A percentile compares a stretch with the other conserved stretches of the same genome.
Evolutionary conservation across 768 basidiomycete genomes (phyloP).

Genomic region (Mycena floridula): DNA sequence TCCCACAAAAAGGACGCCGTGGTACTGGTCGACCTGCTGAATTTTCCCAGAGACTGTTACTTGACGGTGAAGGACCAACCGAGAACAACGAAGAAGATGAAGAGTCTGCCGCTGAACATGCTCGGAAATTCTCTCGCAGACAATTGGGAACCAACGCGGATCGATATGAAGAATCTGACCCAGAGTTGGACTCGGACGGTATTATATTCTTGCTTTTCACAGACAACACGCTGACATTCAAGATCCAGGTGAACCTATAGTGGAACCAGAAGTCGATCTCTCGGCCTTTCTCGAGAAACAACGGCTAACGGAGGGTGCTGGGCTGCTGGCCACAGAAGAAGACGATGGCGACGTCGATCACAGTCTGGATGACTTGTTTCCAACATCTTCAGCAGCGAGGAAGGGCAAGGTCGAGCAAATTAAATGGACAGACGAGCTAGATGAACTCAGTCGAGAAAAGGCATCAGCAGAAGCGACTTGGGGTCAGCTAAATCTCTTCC

Average conservation of each 20-base stretch:
- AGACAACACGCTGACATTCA: background rate
- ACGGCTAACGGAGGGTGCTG: conserved; percentile 34
- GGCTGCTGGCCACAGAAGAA: conserved; percentile 13
- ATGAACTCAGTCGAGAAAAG: conserved; percentile 64
- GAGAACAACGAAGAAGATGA: conserved; percentile 34
- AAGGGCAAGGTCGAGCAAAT: conserved; percentile 64
- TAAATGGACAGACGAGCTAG: conserved; percentile 63
- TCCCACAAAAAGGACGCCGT: conserved; percentile 50
- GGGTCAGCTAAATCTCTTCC: conserved; percentile 36
- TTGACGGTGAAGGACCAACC: conserved; percentile 47
- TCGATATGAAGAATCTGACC: conserved; percentile 66
- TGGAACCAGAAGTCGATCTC: conserved; percentile 71
- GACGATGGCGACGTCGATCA: conserved; percentile 29
- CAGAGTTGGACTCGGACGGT: conserved; percentile 71
- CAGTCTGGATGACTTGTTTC: conserved; percentile 49
- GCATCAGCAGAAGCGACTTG: conserved; percentile 67
- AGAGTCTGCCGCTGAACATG: conserved; percentile 43
- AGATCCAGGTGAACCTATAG: conserved; percentile 52
- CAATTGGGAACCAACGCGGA: conserved; percentile 66
- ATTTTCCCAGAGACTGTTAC: conserved; percentile 51
- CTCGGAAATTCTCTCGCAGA: conserved; percentile 48
- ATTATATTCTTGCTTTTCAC: conserved; percentile 3
- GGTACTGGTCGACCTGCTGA: conserved; percentile 54
- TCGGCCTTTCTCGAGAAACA: conserved; percentile 63
- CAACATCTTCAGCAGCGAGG: conserved; percentile 10